Conservation (phyloP, 768 basidiomycete species). For the Tephrocybe sp. region DNA sequence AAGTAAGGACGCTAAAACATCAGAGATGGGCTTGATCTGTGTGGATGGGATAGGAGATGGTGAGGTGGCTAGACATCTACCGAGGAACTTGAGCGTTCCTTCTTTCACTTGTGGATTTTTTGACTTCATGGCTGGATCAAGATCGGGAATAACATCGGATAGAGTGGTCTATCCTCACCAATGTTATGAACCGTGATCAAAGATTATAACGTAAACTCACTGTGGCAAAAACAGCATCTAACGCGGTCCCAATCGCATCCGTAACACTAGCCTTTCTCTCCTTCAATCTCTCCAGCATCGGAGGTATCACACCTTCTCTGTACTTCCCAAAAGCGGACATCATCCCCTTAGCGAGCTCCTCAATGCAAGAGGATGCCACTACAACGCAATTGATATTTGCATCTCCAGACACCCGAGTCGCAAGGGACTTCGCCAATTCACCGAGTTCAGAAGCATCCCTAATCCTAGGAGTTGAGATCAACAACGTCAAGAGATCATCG, state of each 20-base stretch:
- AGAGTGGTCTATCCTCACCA: conserved; percentile 61
- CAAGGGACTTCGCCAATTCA: conserved; percentile 76
- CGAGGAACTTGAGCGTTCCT: conserved; percentile 85
- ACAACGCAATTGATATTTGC: conserved; percentile 96
- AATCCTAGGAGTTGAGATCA: conserved; percentile 73
- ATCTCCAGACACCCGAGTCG: conserved; percentile 80
- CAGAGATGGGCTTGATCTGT: conserved; percentile 82
- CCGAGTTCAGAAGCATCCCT: conserved; percentile 77
- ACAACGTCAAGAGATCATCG: conserved; percentile 73
- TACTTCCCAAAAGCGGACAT: conserved; percentile 73
- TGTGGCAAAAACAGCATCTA: conserved; percentile 86
- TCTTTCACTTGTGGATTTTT: conserved; percentile 99
- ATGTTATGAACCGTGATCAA: conserved; percentile 12
- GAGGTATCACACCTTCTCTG: conserved; percentile 68
- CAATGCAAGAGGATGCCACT: conserved; percentile 80
- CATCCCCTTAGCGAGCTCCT: conserved; percentile 83
- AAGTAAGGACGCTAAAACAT: conserved; percentile 69
- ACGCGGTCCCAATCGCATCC: conserved; percentile 81
- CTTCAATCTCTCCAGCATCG: conserved; percentile 87
- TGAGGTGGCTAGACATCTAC: conserved; percentile 73
- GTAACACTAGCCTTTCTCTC: conserved; percentile 91
- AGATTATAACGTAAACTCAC: conserved; percentile 45
- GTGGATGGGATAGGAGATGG: conserved; percentile 65
- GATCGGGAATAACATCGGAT: conserved; percentile 79
- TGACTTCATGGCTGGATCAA: conserved; percentile 71